Conservation (phyloP, 805 yeast species). For the Metschnikowia borealis region DNA sequence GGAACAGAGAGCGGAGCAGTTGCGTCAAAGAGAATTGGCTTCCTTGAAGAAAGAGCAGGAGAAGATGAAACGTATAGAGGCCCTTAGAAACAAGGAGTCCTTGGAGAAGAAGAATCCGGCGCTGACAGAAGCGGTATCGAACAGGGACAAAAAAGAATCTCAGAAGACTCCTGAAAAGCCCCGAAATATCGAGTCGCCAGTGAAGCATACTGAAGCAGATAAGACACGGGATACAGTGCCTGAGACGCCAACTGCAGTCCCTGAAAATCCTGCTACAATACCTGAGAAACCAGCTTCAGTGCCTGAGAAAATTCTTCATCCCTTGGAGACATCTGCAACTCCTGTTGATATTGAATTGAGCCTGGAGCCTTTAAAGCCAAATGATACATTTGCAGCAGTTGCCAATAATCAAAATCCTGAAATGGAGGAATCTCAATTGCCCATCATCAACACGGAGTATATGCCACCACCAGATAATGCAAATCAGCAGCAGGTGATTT, state of each 20-base stretch:
- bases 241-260: background rate
- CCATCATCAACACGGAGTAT: background rate
- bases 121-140: slow-evolving; percentile 15
- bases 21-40: slow-evolving; percentile 36
- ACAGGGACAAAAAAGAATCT: slow-evolving; percentile 7
- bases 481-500: background rate
- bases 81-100: slow-evolving; percentile 19
- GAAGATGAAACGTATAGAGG: slow-evolving; percentile 41
- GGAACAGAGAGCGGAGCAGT: slow-evolving; percentile 34
- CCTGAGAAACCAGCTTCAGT: background rate
- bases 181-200: background rate
- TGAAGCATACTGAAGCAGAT: background rate
- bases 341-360: background rate
- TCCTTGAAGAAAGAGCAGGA: slow-evolving; percentile 45
- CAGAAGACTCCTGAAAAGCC: background rate
- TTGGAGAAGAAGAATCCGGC: slow-evolving; percentile 21
- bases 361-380: background rate
- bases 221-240: background rate
- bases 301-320: background rate
- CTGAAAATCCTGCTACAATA: background rate
- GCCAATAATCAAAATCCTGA: background rate
- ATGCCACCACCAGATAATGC: background rate
- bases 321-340: background rate
- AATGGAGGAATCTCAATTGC: background rate
- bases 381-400: background rate